Evolutionary conservation across 768 basidiomycete species (phyloP).

Genomic region (Pleurotus salmoneostramineus): DNA sequence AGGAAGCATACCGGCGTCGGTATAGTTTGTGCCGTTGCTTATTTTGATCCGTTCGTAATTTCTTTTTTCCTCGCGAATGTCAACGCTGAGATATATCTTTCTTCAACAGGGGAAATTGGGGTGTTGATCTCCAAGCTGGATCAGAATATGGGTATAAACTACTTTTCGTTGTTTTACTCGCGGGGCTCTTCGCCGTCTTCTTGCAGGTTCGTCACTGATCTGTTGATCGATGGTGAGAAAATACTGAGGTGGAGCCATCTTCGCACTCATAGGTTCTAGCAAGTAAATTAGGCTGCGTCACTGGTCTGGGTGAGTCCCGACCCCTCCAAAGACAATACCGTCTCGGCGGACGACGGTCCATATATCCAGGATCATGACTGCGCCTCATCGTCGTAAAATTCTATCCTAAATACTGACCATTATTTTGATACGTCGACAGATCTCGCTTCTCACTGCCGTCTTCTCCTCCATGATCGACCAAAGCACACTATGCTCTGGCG

Average conservation of each 20-base stretch:
- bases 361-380: too few species aligned
- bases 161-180: constrained; percentile 79
- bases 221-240: neutral
- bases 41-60: constrained; percentile 77
- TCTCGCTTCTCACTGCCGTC: constrained; percentile 54
- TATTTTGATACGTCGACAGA: constrained; percentile 23
- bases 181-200: constrained; percentile 80
- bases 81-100: neutral
- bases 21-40: constrained; percentile 84
- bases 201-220: constrained; percentile 54
- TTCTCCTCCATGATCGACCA: constrained; percentile 62
- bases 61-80: neutral
- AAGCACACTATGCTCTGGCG: constrained; percentile 53
- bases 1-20: constrained; percentile 76
- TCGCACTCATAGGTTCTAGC: constrained; percentile 21
- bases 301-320: constrained; percentile 59
- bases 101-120: constrained; percentile 75
- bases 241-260: neutral
- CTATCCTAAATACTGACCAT: neutral
- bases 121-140: constrained; percentile 88
- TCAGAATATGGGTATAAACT: constrained; percentile 82
- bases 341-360: too few species aligned
- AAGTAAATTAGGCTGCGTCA: constrained; percentile 77
- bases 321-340: too few species aligned
- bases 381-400: constrained; percentile 2